Base-by-base conservation (phyloP, 2,329 filamentous ascomycete species). In the Fusarium sp. region DNA sequence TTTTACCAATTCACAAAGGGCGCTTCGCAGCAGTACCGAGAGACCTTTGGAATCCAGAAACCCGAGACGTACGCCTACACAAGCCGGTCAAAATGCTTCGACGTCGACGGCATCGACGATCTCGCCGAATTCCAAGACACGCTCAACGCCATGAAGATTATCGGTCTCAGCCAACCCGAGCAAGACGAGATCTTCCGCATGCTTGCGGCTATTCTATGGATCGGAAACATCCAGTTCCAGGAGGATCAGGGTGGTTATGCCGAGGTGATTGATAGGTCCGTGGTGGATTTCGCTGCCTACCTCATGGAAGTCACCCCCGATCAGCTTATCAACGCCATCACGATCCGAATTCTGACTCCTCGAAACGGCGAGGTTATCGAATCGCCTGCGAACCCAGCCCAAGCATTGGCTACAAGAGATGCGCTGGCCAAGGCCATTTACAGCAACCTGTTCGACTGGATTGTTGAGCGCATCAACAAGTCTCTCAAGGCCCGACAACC, bases 1-100 rank as follows among this genome's bases (percentile, higher is more conserved):
- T 99, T 99, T 83, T 99, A 99, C 85, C 97, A 99, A 83, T 98
- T 98, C 83, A 94, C 97, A 56, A 99, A 98, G 85, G 95, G 94
- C 5, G 96, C 96, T 11, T 93, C 95, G n/a, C 89, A 93, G 76
- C 91, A 93, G 68, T 97, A 98, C 84, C 89, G 95, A 82, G 92
- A 97, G 79, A 92, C 88, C n/a, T 98, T 94, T 81, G 97, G 97
- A 60, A 88, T 99, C 23, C 96, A 98, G 82, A 93, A 93, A 77
- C 97, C 97, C 27, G 94, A 97, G 80, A 94, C 95, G 37, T 99
- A 99, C 83, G 86, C 94, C 27, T 99, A 99, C 82, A 98, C 95
- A 18, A 98, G 95, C 84, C 92, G 91, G 76, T 98, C 96, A 68
- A 97, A 98, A 86, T 99, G 97, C 81, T 93, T 94, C 83, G 93